phyloP scores from a whole-genome alignment of 148 eudicot species.

The Beta vulgaris region DNA sequence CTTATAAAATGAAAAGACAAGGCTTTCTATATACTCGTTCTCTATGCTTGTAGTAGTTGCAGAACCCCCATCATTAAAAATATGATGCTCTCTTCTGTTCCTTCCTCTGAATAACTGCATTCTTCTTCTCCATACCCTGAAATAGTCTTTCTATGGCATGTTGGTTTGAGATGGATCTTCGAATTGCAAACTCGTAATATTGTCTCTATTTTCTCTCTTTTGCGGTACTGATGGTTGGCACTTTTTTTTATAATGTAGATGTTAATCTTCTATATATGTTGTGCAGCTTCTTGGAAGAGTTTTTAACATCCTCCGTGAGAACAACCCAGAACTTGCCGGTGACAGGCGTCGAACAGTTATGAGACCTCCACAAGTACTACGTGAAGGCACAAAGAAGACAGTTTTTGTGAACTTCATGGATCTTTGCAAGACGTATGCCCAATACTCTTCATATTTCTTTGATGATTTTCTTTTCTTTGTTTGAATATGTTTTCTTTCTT shows the following conservation, averaged over 20 bases:
- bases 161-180: background rate
- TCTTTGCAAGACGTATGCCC: constrained; percentile 81
- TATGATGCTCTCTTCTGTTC: background rate
- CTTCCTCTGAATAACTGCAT: background rate
- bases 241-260: background rate
- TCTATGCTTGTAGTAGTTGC: background rate
- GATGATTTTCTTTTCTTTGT: background rate
- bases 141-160: background rate
- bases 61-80: background rate
- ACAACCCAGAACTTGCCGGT: constrained; percentile 97
- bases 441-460: background rate
- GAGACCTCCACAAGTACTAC: constrained; percentile 99
- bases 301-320: constrained; percentile 84
- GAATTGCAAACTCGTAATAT: background rate
- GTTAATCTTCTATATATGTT: background rate
- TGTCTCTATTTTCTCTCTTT: constrained; percentile 5
- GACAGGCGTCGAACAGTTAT: constrained; percentile 91
- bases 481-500: background rate
- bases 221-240: background rate
- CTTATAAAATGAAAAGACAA: background rate
- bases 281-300: constrained; percentile 88
- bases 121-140: background rate
- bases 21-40: background rate
- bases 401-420: constrained; percentile 95
- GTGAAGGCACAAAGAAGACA: constrained; percentile 98